Percentiles rank a stretch among this genome's conserved stretches.
Conservation (phyloP, 495 filamentous ascomycete species). For the Trichoderma orchidacearum region DNA sequence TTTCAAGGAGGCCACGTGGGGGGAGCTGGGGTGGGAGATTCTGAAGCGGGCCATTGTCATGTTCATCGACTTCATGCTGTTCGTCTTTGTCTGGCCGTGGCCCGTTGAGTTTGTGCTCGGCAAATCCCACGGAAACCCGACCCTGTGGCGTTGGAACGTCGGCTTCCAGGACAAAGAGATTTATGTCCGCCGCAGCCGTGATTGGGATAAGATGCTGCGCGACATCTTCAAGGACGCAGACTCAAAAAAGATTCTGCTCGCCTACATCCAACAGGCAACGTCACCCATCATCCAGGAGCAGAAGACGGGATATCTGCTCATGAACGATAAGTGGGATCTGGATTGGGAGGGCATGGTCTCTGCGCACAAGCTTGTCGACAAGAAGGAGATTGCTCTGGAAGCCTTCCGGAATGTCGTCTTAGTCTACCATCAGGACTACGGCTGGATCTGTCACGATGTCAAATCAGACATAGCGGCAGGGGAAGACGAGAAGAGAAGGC, state of each 20-base stretch:
- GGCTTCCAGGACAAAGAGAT: slow-evolving; percentile 62
- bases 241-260: slow-evolving; percentile 16
- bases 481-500: slow-evolving; percentile 41
- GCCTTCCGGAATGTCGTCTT: slow-evolving; percentile 51
- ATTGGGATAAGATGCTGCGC: slow-evolving; percentile 38
- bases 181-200: slow-evolving; percentile 54
- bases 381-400: slow-evolving; percentile 37
- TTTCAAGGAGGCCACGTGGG: slow-evolving; percentile 32
- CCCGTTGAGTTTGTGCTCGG: slow-evolving; percentile 56
- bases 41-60: slow-evolving; percentile 43
- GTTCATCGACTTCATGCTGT: slow-evolving; percentile 55
- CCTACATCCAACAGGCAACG: slow-evolving; percentile 36
- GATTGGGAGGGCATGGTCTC: slow-evolving; percentile 64
- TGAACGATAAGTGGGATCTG: slow-evolving; percentile 68
- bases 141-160: slow-evolving; percentile 53
- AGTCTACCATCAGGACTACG: slow-evolving; percentile 47
- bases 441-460: slow-evolving; percentile 48
- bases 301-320: slow-evolving; percentile 69
- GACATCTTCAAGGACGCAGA: slow-evolving; percentile 20
- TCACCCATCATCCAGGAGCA: slow-evolving; percentile 41
- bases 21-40: slow-evolving; percentile 33
- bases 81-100: slow-evolving; percentile 59
- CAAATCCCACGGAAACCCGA: slow-evolving; percentile 36
- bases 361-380: slow-evolving; percentile 50
- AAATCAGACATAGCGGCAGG: slow-evolving; percentile 35